phyloP scores from a whole-genome alignment of 208 protist species.

The Wallacemonas sp. region DNA sequence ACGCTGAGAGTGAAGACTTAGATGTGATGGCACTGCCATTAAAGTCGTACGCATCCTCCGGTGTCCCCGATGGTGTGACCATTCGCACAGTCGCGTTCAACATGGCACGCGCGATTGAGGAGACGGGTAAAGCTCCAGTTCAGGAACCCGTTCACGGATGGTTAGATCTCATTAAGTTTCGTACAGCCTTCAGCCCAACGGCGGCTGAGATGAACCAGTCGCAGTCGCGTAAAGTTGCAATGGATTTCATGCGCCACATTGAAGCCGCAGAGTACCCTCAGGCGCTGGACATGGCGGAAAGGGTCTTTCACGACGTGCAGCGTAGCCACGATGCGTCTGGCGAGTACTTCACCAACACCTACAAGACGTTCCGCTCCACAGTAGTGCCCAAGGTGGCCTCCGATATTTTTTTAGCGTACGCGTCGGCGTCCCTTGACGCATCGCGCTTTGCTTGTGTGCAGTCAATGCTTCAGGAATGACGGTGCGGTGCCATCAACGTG shows the following conservation, averaged over 20 bases:
- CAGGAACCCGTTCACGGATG: constrained; percentile 67
- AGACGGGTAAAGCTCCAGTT: constrained; percentile 49
- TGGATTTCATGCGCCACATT: constrained; percentile 52
- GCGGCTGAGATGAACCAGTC: constrained; percentile 53
- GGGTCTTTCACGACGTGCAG: constrained; percentile 37
- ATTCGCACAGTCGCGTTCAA: constrained; percentile 71
- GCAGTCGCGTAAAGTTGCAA: constrained; percentile 38
- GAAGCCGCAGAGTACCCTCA: constrained; percentile 61
- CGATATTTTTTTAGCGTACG: constrained; percentile 72
- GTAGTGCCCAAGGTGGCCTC: constrained; percentile 68
- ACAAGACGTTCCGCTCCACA: constrained; percentile 47
- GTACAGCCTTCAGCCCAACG: constrained; percentile 69
- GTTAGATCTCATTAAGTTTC: constrained; percentile 86
- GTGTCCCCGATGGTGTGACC: constrained; percentile 36
- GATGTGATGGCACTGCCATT: constrained; percentile 61
- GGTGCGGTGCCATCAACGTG: no score
- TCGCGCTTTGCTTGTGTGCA: constrained; percentile 80
- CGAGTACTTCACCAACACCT: constrained; percentile 47
- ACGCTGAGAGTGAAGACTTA: constrained; percentile 78
- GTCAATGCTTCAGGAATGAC: constrained; percentile 67
- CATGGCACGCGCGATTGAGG: constrained; percentile 78
- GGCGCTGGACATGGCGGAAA: constrained; percentile 68
- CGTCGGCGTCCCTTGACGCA: constrained; percentile 57
- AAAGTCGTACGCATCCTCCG: constrained; percentile 27
- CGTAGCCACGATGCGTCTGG: constrained; percentile 35